These are phyloP conservation scores for Colletotrichum spinosum DNA, from an alignment of 2,329 filamentous ascomycete species.

Conservation along the genomic window DNA sequence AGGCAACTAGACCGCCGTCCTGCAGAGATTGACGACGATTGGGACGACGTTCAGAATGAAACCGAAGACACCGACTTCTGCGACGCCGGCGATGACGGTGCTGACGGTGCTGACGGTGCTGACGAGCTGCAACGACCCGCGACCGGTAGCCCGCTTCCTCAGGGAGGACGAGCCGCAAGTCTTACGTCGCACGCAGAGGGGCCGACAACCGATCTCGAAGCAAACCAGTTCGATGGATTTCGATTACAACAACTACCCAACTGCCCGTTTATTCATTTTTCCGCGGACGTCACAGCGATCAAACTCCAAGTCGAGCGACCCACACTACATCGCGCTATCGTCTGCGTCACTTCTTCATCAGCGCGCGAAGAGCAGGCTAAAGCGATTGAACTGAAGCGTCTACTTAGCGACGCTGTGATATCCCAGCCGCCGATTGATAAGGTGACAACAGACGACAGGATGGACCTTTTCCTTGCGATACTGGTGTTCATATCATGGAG, in stretches of 20 bases:
- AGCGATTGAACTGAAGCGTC: conserved; percentile 56
- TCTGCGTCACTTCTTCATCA: conserved; percentile 58
- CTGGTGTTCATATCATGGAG: conserved; percentile 46
- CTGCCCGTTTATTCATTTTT: conserved; percentile 59
- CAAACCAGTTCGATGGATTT: conserved; percentile 55
- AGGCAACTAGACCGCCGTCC: neutral
- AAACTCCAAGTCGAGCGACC: conserved; percentile 55
- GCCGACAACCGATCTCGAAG: conserved; percentile 51
- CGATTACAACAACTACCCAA: conserved; percentile 51
- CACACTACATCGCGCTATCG: conserved; percentile 63
- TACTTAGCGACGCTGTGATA: neutral
- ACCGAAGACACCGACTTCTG: no score
- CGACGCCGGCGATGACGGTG: no score
- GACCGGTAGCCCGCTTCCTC: neutral
- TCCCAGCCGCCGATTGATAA: neutral
- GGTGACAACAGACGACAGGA: conserved; percentile 46
- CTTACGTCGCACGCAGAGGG: conserved; percentile 33
- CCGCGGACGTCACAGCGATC: conserved; percentile 49
- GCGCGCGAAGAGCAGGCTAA: conserved; percentile 51
- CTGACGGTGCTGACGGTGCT: no score
- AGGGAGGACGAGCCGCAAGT: conserved; percentile 9
- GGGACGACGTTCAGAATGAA: no score
- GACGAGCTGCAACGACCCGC: no score
- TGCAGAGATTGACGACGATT: fast-evolving
- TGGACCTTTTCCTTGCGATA: conserved; percentile 65